Percentiles rank a stretch among this genome's conserved stretches.
Conservation (phyloP, 108 stramenopile genomes). For the Fragilariopsis cylindrus region DNA sequence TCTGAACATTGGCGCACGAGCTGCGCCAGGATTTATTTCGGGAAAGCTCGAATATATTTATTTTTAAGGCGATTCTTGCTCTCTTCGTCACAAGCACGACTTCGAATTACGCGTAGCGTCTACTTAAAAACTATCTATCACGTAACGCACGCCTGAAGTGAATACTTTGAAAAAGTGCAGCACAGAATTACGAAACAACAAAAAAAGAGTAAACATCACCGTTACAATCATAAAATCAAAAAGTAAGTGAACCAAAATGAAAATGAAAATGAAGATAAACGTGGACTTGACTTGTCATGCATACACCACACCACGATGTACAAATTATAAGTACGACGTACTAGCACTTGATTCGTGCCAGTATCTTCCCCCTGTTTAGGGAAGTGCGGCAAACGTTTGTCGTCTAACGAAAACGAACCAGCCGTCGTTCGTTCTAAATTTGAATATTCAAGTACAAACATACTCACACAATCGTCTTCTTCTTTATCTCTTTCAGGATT, state of each 20-base stretch:
- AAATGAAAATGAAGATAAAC: neutral
- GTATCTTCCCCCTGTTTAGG: neutral
- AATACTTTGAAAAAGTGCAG: neutral
- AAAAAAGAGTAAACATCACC: neutral
- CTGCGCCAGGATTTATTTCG: neutral
- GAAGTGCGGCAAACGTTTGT: neutral
- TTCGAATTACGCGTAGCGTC: neutral
- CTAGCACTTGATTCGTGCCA: neutral
- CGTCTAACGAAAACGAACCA: neutral
- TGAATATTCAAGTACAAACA: neutral
- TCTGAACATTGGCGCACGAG: too few species aligned
- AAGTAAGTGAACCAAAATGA: slow-evolving; percentile 11
- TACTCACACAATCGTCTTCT: neutral
- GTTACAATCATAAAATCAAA: slow-evolving; percentile 5
- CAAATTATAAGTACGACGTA: neutral
- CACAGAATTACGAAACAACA: neutral
- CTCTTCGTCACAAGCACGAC: neutral
- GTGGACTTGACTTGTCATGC: neutral
- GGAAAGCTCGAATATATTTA: neutral
- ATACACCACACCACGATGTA: neutral
- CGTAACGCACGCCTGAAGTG: neutral
- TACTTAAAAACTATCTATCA: neutral
- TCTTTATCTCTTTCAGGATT: neutral
- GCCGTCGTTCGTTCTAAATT: neutral
- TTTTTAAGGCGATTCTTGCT: neutral